These are phyloP conservation scores for Moesziomyces sp. DNA, from an alignment of 1,284 basidiomycete species.

Conservation along the genomic window DNA sequence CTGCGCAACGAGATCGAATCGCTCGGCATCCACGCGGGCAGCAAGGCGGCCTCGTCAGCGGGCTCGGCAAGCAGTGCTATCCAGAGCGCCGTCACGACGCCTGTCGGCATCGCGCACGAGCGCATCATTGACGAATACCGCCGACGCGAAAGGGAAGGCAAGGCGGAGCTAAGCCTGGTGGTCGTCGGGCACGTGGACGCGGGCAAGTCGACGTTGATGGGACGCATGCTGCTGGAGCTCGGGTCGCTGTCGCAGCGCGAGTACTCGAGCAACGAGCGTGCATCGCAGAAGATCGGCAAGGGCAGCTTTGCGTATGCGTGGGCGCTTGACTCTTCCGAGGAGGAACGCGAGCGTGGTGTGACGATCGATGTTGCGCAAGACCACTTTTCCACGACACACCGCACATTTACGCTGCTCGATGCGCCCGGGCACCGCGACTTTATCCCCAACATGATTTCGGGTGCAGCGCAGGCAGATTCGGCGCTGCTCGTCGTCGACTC, in stretches of 20 bases:
- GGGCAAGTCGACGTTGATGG: conserved; percentile 98
- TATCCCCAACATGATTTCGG: conserved; percentile 86
- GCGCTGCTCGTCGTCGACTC: conserved; percentile 95
- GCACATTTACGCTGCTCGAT: conserved; percentile 89
- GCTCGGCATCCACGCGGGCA: conserved; percentile 45
- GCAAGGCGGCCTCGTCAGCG: conserved; percentile 42
- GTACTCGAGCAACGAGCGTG: conserved; percentile 84
- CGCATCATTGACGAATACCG: conserved; percentile 85
- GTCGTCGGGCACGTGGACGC: conserved; percentile 99
- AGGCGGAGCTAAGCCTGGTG: conserved; percentile 83
- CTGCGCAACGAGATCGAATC: conserved; percentile 56
- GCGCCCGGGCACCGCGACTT: conserved; percentile 85
- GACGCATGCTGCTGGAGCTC: conserved; percentile 88
- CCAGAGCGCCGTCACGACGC: conserved; percentile 68
- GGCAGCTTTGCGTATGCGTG: conserved; percentile 97
- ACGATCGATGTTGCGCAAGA: conserved; percentile 97
- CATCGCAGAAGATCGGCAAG: conserved; percentile 90
- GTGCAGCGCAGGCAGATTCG: conserved; percentile 95
- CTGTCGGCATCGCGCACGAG: conserved; percentile 80
- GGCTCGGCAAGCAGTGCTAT: conserved; percentile 67
- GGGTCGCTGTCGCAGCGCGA: conserved; percentile 88
- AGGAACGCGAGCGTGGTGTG: conserved; percentile 93
- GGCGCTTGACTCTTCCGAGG: conserved; percentile 91
- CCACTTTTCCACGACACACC: conserved; percentile 79
- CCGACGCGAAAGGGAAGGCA: conserved; percentile 74